Base-by-base conservation (phyloP, 2,329 filamentous ascomycete genomes). In the Hypocrella siamensis region DNA sequence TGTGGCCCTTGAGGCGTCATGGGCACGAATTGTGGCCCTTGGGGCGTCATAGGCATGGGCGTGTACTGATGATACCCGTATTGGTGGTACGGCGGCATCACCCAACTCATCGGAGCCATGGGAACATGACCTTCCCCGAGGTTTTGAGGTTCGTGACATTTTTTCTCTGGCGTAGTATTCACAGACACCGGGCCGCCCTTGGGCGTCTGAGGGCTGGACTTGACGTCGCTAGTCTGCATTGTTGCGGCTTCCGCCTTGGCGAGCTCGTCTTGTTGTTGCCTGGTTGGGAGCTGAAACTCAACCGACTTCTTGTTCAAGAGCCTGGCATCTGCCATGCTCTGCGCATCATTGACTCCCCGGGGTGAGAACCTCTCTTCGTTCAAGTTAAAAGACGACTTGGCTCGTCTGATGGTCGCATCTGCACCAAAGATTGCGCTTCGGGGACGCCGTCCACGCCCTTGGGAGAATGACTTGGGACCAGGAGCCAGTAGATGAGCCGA, bases 1-100 rank as follows among this genome's bases (percentile, higher is more conserved):
- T 34, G 38, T 6, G 37, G 36, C 5, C 28, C 40, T 11, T 44
- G 41, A 24, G 42, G 42, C 6, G 38, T 43, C 33, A 44, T 41
- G 2, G 42, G 39, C 15, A 32, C 28, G n/a, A n/a, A n/a, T n/a
- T n/a, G n/a, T n/a, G n/a, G n/a, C n/a, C 12, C 24, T 14, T 3
- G 19, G 19, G 17, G 19, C 19, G 8, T 21, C 19, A 19, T 31
- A 27, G 26, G 24, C 17, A 19, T 35, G 18, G 9, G 9, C 18
- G 17, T 19, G 35, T 12, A 31, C 18, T 19, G 33, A 19, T 12
- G 31, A 15, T 14, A 26, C n/a, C 10, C 9, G 21, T 9, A 8
- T 24, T 24, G 21, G 12, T 24, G 12, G 9, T 24, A 8, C 21
- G 21, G 21, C 12, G 21, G 8, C 21, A 12, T 24, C 12, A 12